phyloP scores from a whole-genome alignment of 2,329 filamentous ascomycete species.

The Thielaviopsis populi region DNA sequence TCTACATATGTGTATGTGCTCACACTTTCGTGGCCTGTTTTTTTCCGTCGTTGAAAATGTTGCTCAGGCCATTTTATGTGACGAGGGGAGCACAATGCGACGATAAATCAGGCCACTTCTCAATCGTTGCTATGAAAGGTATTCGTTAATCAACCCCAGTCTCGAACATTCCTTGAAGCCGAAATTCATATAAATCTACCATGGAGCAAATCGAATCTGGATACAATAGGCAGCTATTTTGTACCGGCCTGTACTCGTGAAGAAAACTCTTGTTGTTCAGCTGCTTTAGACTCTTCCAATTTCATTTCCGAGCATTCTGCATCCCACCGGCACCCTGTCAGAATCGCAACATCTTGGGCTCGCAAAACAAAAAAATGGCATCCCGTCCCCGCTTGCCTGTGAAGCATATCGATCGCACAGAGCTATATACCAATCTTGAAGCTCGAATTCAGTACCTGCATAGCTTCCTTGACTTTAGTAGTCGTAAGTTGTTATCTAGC shows the following conservation, averaged over 20 bases:
- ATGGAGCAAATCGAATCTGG: neutral
- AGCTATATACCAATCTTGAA: constrained; percentile 57
- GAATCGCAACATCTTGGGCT: neutral
- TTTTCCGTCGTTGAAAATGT: neutral
- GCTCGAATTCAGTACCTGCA: constrained; percentile 58
- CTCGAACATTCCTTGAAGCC: neutral
- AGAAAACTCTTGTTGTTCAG: too few species aligned
- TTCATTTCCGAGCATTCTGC: too few species aligned
- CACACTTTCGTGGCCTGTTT: constrained; percentile 4
- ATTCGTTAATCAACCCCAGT: too few species aligned
- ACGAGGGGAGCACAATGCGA: constrained; percentile 9
- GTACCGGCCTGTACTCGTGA: too few species aligned
- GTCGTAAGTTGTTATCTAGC: constrained; percentile 36
- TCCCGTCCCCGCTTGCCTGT: constrained; percentile 22
- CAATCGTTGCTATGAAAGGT: neutral
- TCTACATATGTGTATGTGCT: neutral
- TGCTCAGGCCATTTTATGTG: constrained; percentile 11
- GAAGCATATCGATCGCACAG: constrained; percentile 53
- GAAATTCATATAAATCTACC: neutral
- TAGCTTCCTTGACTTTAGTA: constrained; percentile 60
- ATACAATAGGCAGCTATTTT: neutral
- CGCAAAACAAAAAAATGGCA: constrained; percentile 20
- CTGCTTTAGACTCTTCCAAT: neutral
- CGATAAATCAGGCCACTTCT: constrained; percentile 14
- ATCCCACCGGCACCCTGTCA: neutral